Percentiles rank a stretch among this genome's conserved stretches.
Evolutionary conservation across 768 basidiomycete genomes (phyloP).

Genomic region (Mrakia frigida): DNA sequence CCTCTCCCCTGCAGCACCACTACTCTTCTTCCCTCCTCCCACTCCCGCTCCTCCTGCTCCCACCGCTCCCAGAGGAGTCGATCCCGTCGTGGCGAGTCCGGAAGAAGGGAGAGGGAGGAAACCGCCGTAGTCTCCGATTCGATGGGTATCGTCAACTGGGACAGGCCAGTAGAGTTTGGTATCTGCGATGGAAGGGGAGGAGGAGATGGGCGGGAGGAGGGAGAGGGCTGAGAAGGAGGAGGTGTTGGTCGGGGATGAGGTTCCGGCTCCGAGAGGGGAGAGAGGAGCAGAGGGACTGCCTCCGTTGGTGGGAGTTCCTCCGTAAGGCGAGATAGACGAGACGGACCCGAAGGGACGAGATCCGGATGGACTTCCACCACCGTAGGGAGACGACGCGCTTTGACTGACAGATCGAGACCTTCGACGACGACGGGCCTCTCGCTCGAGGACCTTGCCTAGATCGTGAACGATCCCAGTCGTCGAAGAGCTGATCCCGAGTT

Average conservation of each 20-base stretch:
- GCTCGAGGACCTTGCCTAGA: not conserved
- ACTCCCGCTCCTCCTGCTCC: not conserved
- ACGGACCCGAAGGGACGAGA: not conserved
- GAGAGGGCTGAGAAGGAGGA: not conserved
- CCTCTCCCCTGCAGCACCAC: constrained; percentile 35
- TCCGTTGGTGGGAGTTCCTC: not conserved
- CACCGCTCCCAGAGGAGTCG: not conserved
- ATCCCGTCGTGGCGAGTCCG: not conserved
- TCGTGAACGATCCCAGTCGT: constrained; percentile 52
- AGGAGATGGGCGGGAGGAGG: constrained; percentile 4
- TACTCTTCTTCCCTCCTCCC: constrained; percentile 14
- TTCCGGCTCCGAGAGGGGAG: not conserved
- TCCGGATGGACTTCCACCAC: not conserved
- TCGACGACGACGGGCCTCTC: constrained; percentile 17
- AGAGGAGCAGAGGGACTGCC: not conserved
- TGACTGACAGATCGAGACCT: not conserved
- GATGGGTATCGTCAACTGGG: constrained; percentile 62
- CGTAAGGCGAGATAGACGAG: not conserved
- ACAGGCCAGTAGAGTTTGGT: constrained; percentile 56
- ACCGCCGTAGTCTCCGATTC: constrained; percentile 63
- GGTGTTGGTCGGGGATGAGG: too few relatives aligned
- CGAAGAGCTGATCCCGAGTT: constrained; percentile 60
- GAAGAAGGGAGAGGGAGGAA: constrained; percentile 23
- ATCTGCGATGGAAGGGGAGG: constrained; percentile 1
- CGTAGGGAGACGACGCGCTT: not conserved